Conservation (phyloP, 805 yeast species). For the Candida hungchunana region DNA sequence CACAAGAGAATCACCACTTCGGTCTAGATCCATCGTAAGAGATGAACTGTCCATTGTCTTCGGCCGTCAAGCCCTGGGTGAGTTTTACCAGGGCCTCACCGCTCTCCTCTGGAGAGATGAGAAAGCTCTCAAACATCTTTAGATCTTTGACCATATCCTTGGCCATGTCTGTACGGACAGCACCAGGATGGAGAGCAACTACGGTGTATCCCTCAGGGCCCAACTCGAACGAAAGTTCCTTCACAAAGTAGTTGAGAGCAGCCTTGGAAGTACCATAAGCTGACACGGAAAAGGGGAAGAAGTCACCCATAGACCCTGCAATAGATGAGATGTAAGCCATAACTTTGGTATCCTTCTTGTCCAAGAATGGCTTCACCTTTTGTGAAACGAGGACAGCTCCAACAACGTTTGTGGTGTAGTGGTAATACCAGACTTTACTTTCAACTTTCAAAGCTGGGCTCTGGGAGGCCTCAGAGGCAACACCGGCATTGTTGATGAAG, state of each 20-base stretch:
- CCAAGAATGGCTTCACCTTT: constrained; percentile 15
- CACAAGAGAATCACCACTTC: too few species aligned
- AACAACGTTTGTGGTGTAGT: constrained; percentile 6
- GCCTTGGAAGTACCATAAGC: constrained; percentile 37
- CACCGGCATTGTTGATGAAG: constrained; percentile 16
- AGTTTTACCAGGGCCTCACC: too few species aligned
- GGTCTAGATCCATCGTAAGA: too few species aligned
- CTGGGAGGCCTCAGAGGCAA: background rate
- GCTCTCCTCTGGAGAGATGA: too few species aligned
- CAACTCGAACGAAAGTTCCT: background rate
- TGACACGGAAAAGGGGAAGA: constrained; percentile 7
- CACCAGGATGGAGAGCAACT: background rate
- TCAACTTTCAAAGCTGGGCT: background rate
- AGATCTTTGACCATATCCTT: too few species aligned
- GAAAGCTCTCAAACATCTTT: too few species aligned
- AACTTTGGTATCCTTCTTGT: constrained; percentile 19
- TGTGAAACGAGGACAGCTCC: constrained; percentile 9
- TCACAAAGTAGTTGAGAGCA: constrained; percentile 29
- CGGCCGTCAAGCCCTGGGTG: too few species aligned
- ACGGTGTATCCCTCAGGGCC: constrained; percentile 1
- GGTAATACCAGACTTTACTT: background rate
- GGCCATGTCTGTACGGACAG: background rate
- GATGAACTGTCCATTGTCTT: too few species aligned
- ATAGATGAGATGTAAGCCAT: constrained; percentile 27
- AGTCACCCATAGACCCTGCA: constrained; percentile 24